Percentiles rank a stretch among this genome's conserved stretches.
These are phyloP conservation scores for Pelargonium cotyledonis DNA, from an alignment of 441 rosid species.

Conservation along the genomic window DNA sequence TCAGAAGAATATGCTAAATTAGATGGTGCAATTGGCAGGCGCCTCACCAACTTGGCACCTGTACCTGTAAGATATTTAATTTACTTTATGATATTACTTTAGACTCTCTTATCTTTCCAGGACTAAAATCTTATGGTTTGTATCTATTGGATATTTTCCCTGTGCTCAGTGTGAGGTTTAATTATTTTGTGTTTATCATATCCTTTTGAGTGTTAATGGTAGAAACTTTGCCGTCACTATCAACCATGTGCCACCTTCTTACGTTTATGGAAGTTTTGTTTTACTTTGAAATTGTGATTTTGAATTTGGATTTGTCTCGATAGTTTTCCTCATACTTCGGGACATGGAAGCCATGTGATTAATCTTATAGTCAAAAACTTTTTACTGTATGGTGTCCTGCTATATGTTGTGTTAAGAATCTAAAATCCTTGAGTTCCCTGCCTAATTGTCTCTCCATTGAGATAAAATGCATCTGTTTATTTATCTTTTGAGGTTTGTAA, in stretches of 20 bases:
- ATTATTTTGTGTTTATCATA: neutral
- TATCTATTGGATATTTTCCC: neutral
- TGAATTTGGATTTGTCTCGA: neutral
- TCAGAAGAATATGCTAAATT: conserved; percentile 67
- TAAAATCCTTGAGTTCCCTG: neutral
- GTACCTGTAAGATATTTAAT: conserved; percentile 43
- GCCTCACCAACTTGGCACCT: conserved; percentile 72
- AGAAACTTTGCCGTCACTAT: neutral
- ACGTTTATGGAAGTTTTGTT: neutral
- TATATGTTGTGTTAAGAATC: neutral
- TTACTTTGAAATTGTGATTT: neutral
- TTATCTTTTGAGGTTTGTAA: neutral
- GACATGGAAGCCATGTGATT: neutral
- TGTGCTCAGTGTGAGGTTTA: neutral
- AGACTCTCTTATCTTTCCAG: neutral
- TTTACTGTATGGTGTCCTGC: neutral
- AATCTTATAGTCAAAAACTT: neutral
- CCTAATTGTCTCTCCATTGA: conserved; percentile 13
- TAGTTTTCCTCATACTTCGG: neutral
- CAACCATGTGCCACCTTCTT: neutral
- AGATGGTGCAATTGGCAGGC: conserved; percentile 72
- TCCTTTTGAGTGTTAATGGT: neutral
- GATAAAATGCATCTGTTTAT: neutral
- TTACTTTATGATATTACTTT: neutral
- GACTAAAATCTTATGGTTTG: neutral